phyloP scores from a whole-genome alignment of 2,329 filamentous ascomycete genomes.

The Sporothrix pseudoabietina region DNA sequence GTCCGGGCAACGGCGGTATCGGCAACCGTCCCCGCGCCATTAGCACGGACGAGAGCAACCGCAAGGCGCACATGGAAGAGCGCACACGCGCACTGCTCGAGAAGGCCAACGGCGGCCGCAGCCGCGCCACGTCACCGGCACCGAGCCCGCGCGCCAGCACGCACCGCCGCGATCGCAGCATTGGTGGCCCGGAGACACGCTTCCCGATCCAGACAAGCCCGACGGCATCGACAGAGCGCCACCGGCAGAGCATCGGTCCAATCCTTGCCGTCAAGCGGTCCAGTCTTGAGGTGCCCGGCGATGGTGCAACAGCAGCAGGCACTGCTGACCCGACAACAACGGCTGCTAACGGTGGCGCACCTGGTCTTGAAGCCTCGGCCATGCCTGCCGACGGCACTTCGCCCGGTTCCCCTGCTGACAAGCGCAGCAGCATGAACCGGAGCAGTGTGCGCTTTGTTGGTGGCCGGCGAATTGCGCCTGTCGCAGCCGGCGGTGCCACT shows the following conservation, averaged over 20 bases:
- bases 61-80: slow-evolving; percentile 91
- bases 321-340: slow-evolving; percentile 32
- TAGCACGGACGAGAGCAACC: slow-evolving; percentile 93
- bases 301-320: slow-evolving; percentile 30
- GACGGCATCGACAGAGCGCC: slow-evolving; percentile 55
- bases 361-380: background rate
- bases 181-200: slow-evolving; percentile 70
- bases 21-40: slow-evolving; percentile 72
- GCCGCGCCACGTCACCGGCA: slow-evolving; percentile 73
- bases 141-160: slow-evolving; percentile 52
- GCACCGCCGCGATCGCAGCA: slow-evolving; percentile 81
- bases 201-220: slow-evolving; percentile 78
- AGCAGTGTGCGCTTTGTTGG: slow-evolving; percentile 56
- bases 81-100: slow-evolving; percentile 79
- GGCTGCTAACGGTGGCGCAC: slow-evolving; percentile 38
- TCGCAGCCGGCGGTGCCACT: slow-evolving; percentile 38
- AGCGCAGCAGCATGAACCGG: slow-evolving; percentile 66
- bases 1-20: slow-evolving; percentile 41
- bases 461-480: slow-evolving; percentile 52
- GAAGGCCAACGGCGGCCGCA: slow-evolving; percentile 64
- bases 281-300: slow-evolving; percentile 79
- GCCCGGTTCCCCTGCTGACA: slow-evolving; percentile 47
- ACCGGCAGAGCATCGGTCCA: slow-evolving; percentile 55
- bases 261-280: slow-evolving; percentile 59
- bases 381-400: background rate